Evolutionary conservation across 371 early-diverging fungal genomes (phyloP).

Genomic region (Mucor irregularis): DNA sequence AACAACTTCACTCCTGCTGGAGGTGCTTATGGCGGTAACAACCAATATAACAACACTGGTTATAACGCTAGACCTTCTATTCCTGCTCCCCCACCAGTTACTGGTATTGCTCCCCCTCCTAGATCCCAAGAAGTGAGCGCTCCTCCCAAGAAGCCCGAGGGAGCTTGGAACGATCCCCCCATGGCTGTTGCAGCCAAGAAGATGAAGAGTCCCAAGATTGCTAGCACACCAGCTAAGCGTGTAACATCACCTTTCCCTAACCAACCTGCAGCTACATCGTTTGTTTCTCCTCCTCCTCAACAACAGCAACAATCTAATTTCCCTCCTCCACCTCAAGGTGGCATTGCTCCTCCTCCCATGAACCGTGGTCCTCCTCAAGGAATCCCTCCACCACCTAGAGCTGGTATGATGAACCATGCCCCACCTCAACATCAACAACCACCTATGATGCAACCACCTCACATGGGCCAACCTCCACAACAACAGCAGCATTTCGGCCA

Average conservation of each 20-base stretch:
- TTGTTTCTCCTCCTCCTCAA: conserved; percentile 26
- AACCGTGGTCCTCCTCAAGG: conserved; percentile 10
- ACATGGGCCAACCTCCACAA: not conserved
- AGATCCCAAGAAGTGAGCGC: conserved; percentile 31
- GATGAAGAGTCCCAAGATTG: conserved; percentile 30
- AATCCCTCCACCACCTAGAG: conserved; percentile 7
- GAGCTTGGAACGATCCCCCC: conserved; percentile 66
- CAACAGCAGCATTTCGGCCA: not conserved
- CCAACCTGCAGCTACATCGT: conserved; percentile 36
- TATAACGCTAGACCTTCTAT: conserved; percentile 12
- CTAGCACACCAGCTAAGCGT: conserved; percentile 28
- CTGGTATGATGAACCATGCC: conserved; percentile 5
- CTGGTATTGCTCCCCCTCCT: conserved; percentile 16
- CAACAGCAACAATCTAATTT: conserved; percentile 13
- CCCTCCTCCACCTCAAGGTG: conserved; percentile 23
- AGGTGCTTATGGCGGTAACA: conserved; percentile 5
- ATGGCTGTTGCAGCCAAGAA: conserved; percentile 24
- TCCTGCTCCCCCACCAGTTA: conserved; percentile 39
- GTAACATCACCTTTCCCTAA: conserved; percentile 53
- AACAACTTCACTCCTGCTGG: not conserved
- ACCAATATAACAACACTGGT: conserved; percentile 3
- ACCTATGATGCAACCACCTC: not conserved
- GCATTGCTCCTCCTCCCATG: conserved; percentile 22
- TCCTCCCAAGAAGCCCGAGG: conserved; percentile 31
- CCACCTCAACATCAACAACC: conserved; percentile 6